Evolutionary conservation across 331 rosid genomes (phyloP).

Genomic region (Rosa hybrid): DNA sequence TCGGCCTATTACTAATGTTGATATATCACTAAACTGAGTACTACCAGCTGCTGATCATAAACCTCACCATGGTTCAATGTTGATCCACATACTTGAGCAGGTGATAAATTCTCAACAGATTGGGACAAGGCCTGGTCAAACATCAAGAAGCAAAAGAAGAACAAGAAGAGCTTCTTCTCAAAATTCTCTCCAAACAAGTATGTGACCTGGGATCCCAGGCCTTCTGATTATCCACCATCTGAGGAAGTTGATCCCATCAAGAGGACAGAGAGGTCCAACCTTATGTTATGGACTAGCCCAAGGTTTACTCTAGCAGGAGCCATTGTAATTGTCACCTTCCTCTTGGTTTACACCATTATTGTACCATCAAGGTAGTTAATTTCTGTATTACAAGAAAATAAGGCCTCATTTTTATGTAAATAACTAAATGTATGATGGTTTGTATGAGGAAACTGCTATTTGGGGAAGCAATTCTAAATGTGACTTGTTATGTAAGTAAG

Average conservation of each 20-base stretch:
- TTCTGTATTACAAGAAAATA: not conserved
- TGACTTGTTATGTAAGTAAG: constrained; percentile 9
- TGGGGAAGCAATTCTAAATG: constrained; percentile 5
- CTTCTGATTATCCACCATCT: constrained; percentile 66
- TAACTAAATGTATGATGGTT: constrained; percentile 8
- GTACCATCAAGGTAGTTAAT: constrained; percentile 61
- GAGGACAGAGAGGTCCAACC: constrained; percentile 89
- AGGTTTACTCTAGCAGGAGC: constrained; percentile 77
- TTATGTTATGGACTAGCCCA: constrained; percentile 80
- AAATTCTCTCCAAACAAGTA: constrained; percentile 76
- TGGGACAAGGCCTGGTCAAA: constrained; percentile 96
- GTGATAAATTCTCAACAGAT: constrained; percentile 73
- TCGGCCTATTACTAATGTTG: not conserved
- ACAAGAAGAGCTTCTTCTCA: constrained; percentile 55
- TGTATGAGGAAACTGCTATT: not conserved
- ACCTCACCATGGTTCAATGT: not conserved
- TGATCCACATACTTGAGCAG: constrained; percentile 28
- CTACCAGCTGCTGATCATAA: not conserved
- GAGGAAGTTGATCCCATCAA: constrained; percentile 94
- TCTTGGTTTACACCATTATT: constrained; percentile 79
- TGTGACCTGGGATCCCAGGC: constrained; percentile 84
- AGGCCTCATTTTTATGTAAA: constrained; percentile 14
- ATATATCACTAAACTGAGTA: not conserved
- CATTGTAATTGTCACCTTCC: constrained; percentile 64
- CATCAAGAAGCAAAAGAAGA: constrained; percentile 73